These are phyloP conservation scores for Coemansia sp. DNA, from an alignment of 192 early-diverging fungal species.

Conservation along the genomic window DNA sequence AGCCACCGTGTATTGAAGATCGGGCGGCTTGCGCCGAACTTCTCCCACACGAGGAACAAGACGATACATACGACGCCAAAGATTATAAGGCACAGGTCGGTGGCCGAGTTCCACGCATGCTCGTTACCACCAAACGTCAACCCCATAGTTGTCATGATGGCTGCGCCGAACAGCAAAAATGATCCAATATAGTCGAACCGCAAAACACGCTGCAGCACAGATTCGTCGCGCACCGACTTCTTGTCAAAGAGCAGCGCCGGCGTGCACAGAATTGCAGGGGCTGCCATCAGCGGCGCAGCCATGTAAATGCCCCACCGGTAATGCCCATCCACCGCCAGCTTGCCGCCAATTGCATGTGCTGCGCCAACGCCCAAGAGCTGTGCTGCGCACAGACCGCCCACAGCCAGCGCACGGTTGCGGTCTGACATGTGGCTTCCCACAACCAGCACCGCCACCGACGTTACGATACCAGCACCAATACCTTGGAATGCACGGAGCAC, in stretches of 20 bases:
- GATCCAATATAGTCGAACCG: conserved; percentile 37
- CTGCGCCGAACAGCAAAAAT: conserved; percentile 35
- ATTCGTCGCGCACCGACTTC: conserved; percentile 20
- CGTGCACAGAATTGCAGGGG: conserved; percentile 36
- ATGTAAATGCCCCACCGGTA: conserved; percentile 45
- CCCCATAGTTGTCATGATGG: conserved; percentile 41
- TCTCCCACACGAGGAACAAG: conserved; percentile 39
- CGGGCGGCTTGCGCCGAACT: conserved; percentile 23
- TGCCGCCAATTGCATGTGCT: conserved; percentile 43
- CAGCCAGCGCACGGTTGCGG: conserved; percentile 36
- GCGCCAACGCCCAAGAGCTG: conserved; percentile 49
- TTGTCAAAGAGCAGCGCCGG: conserved; percentile 32
- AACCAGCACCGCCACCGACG: conserved; percentile 17
- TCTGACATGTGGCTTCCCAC: conserved; percentile 27
- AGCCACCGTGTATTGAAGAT: conserved; percentile 44
- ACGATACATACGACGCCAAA: conserved; percentile 35
- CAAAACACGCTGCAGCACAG: conserved; percentile 17
- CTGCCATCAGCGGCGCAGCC: conserved; percentile 38
- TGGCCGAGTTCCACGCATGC: conserved; percentile 48
- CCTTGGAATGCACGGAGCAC: conserved; percentile 48
- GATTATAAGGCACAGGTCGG: conserved; percentile 40
- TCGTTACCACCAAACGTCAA: conserved; percentile 53
- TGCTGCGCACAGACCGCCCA: conserved; percentile 28
- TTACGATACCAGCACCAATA: conserved; percentile 36
- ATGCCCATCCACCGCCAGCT: conserved; percentile 31